Base-by-base conservation (phyloP, 2,329 filamentous ascomycete species). In the Stachybotrys elegans region DNA sequence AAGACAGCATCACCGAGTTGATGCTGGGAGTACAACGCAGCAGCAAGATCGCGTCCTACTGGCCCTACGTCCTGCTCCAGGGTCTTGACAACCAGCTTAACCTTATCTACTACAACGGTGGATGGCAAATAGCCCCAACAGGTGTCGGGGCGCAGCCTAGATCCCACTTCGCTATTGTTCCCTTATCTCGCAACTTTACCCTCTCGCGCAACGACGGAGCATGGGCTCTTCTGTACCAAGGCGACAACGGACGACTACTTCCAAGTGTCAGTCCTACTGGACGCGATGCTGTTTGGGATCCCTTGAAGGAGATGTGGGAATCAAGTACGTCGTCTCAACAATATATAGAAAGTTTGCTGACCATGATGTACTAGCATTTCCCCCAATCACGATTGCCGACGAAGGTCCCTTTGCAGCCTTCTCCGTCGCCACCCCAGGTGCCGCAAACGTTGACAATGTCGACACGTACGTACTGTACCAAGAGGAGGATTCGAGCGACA, bases 61-160 rank as follows among this genome's bases (percentile, higher is more conserved):
- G 38, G 38, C 38, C 38, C 14, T 40, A 25, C 14, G 20, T 29
- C 22, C 38, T 40, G 4, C 29, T 27, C n/a, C 38, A 40, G 22
- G 22, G 13, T 6, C n/a, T 19, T 13, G 14, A 40, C 9, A 16
- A 6, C 6, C 8, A 25, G 17, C 22, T 40, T 3, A 7, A 29
- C 3, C n/a, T 29, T 9, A 29, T 40, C 19, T 17, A 27, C 2
- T 23, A 27, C n/a, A 19, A 5, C 16, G 38, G 38, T 12, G 9
- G 3, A 6, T 40, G 38, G 38, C 5, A 6, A 3, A 4, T n/a
- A 5, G 16, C 19, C 13, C 16, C 27, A n/a, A 22, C 23, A 12
- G 22, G 21, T 2, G 8, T 40, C 7, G 21, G 4, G 9, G 38
- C 38, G 16, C 14, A 11, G 14, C 8, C 22, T 17, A 7, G 13